Base-by-base conservation (phyloP, 163 green algal genomes). In the Volvox carteri region DNA sequence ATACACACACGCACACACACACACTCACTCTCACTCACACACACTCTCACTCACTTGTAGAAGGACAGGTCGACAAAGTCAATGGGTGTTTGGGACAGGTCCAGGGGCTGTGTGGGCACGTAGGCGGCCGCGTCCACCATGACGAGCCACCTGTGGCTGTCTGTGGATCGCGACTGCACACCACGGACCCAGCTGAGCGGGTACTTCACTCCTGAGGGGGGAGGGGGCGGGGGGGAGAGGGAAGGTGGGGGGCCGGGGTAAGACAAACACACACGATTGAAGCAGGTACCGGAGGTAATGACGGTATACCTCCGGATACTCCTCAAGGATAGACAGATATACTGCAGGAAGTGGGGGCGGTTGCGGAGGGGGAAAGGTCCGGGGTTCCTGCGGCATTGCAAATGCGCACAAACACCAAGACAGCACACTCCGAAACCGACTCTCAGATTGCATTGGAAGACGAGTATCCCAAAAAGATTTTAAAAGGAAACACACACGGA, bases 31-130 rank as follows among this genome's bases (percentile, higher is more conserved):
- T 39, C 30, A 21, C 14, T 0, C 1, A 7, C 73, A 62, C 42
- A 25, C 68, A 12, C 39, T 8, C 23, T 4, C 60, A 8, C 81
- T 87, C 65, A 88, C 91, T 98, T 98, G 93, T 98, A 98, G 88
- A 98, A 98, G 30, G 92, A 95, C 16, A 98, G 52, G n/a, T 90
- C 58, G 16, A 98, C 95, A 92, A 97, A 98, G 90, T 98, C 96
- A 39, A 95, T 91, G 16, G 84, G 87, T 11, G 93, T 84, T 28
- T 90, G 39, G 0, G 67, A 90, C 48, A 98, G 93, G 94, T 98
- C 94, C 37, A 97, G 93, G 3, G 94, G 94, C 78, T 95, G 91
- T 12, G 93, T 96, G 58, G 94, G 94, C 73, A 94, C 94, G 80
- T 93, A 97, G 28, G 95, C 95, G 14, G 95, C 95, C 12, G 95